Conservation (phyloP, 495 filamentous ascomycete species). For the Penicillium goetzii region DNA sequence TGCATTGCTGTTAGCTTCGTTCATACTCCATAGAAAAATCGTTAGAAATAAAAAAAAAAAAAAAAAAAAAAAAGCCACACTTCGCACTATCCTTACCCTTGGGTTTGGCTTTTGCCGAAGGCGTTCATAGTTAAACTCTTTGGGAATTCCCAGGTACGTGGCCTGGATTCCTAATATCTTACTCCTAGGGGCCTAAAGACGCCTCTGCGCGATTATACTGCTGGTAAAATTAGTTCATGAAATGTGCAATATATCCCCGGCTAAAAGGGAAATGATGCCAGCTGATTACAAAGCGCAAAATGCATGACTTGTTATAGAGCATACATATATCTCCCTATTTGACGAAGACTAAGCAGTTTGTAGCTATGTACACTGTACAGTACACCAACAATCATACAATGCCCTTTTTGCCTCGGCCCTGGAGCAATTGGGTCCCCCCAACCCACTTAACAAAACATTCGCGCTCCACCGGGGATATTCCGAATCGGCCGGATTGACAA, state of each 20-base stretch:
- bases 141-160: not conserved
- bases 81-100: not conserved
- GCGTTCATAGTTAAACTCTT: not conserved
- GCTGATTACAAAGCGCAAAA: no score
- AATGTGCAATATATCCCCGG: not conserved
- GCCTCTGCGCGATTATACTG: not conserved
- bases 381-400: no score
- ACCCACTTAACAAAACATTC: conserved; percentile 2
- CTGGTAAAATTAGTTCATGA: not conserved
- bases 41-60: not conserved
- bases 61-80: not conserved
- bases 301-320: no score
- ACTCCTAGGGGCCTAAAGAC: no score
- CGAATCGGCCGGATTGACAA: conserved; percentile 20
- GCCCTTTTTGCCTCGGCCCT: not conserved
- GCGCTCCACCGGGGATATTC: conserved; percentile 1
- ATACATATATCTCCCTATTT: no score
- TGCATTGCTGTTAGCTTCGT: no score
- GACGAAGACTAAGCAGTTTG: no score
- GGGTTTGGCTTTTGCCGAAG: not conserved
- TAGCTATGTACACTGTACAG: no score
- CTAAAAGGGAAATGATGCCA: not conserved
- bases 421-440: not conserved
- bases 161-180: not conserved
- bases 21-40: no score